phyloP scores from a whole-genome alignment of 202 grass and related monocot species.

The Schoenoplectus triqueter region DNA sequence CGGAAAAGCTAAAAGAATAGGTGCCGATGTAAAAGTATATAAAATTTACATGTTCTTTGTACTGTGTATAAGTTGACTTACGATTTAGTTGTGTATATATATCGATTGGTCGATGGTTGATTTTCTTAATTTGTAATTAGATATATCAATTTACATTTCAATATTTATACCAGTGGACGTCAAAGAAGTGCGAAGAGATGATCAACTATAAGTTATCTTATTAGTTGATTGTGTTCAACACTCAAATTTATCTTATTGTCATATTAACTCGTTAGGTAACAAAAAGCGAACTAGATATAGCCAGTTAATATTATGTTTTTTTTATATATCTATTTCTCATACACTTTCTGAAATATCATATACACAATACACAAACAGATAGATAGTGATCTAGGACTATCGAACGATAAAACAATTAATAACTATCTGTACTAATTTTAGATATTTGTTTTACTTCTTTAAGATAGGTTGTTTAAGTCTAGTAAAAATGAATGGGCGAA shows the following conservation, averaged over 20 bases:
- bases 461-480: too few relatives aligned
- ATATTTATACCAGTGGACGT: slow-evolving; percentile 2
- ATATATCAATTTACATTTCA: slow-evolving; percentile 23
- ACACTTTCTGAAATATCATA: too few relatives aligned
- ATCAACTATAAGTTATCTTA: not conserved
- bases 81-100: not conserved
- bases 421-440: too few relatives aligned
- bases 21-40: too few relatives aligned
- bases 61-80: not conserved
- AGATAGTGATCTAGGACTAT: too few relatives aligned
- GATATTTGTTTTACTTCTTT: too few relatives aligned
- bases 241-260: not conserved
- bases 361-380: too few relatives aligned
- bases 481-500: too few relatives aligned
- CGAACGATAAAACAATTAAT: too few relatives aligned
- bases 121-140: not conserved
- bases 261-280: not conserved
- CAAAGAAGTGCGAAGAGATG: not conserved
- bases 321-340: not conserved
- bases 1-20: not conserved
- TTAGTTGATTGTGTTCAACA: not conserved
- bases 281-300: not conserved
- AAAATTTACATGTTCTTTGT: not conserved
- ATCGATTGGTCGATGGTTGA: not conserved
- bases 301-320: not conserved